Base-by-base conservation (phyloP, 2,329 filamentous ascomycete species). In the Cytospora mali region DNA sequence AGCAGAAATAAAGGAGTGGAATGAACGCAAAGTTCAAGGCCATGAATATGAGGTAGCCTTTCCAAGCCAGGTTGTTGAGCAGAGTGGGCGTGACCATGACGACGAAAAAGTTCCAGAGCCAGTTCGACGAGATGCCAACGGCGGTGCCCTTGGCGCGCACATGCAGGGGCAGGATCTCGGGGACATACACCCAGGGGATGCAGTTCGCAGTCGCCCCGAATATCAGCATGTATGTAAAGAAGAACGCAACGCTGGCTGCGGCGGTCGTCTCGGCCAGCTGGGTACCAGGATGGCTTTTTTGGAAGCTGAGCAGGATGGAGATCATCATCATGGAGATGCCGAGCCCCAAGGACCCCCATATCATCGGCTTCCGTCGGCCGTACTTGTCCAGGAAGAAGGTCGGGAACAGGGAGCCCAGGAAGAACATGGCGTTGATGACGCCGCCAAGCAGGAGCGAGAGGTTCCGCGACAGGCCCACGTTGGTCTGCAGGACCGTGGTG, bases 31-130 rank as follows among this genome's bases (percentile, higher is more conserved):
- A 74, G 66, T 83, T 82, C 11, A 80, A 74, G 27, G 71, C 73
- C 73, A 80, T 80, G 70, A 83, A 84, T 66, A 83, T 82, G 3
- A 84, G 71, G 65, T 84, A 84, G 0, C 77, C 79, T 66, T 80
- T 79, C 80, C 80, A 84, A 28, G 75, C 67, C 1, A 85, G 71
- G 6, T 75, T 76, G 54, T 76, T 75, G 62, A 84, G 77, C 2
- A 81, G 72, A 1, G 78, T 76, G 0, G 81, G 81, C 0, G 81
- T 84, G 21, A 84, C 79, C 79, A 82, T 81, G 4, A 83, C 64
- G 50, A 79, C 65, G 18, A 69, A 63, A 39, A 76, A 76, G 61
- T 75, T 75, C 69, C 69, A 74, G 0, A 74, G 66, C 75, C 75
- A 77, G 61, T 77, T 77, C 0, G 73, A 72, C 13, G 69, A 70